Evolutionary conservation across 2,329 filamentous ascomycete species (phyloP).

Genomic region (Penicillium rolfsii): DNA sequence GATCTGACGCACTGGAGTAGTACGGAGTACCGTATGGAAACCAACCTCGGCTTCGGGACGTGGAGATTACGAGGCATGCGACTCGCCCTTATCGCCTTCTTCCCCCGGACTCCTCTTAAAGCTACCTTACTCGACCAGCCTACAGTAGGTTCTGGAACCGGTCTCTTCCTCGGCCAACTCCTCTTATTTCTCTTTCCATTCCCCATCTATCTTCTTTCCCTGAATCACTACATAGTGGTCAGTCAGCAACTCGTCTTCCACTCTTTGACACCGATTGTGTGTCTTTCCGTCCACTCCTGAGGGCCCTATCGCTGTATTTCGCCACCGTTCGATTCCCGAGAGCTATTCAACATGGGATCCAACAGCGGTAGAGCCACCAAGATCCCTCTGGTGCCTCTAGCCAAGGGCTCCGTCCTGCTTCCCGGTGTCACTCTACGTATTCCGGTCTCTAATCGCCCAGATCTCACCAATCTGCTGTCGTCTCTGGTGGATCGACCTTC

Average conservation of each 20-base stretch:
- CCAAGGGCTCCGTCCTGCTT: slow-evolving; percentile 77
- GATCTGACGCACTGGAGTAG: slow-evolving; percentile 26
- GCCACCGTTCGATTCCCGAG: neutral
- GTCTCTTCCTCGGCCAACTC: slow-evolving; percentile 12
- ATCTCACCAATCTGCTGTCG: slow-evolving; percentile 85
- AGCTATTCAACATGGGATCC: slow-evolving; percentile 39
- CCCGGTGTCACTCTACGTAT: slow-evolving; percentile 86
- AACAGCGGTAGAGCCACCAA: slow-evolving; percentile 45
- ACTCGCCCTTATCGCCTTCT: slow-evolving; percentile 30
- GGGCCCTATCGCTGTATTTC: slow-evolving; percentile 4
- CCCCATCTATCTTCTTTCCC: slow-evolving; percentile 1
- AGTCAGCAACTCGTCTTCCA: neutral
- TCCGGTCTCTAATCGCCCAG: slow-evolving; percentile 78
- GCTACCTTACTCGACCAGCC: neutral
- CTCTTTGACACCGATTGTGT: neutral
- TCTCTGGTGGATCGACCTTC: slow-evolving; percentile 75
- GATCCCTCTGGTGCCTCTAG: slow-evolving; percentile 79
- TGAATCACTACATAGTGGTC: neutral
- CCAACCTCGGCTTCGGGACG: slow-evolving; percentile 41
- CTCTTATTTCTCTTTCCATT: slow-evolving; percentile 5
- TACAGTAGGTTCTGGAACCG: slow-evolving; percentile 37
- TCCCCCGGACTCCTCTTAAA: slow-evolving; percentile 34
- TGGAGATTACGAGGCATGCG: slow-evolving; percentile 36
- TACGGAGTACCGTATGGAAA: neutral
- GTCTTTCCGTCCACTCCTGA: neutral